Conservation (phyloP, 129 eudicot species). For the Flaveria ramosissima region DNA sequence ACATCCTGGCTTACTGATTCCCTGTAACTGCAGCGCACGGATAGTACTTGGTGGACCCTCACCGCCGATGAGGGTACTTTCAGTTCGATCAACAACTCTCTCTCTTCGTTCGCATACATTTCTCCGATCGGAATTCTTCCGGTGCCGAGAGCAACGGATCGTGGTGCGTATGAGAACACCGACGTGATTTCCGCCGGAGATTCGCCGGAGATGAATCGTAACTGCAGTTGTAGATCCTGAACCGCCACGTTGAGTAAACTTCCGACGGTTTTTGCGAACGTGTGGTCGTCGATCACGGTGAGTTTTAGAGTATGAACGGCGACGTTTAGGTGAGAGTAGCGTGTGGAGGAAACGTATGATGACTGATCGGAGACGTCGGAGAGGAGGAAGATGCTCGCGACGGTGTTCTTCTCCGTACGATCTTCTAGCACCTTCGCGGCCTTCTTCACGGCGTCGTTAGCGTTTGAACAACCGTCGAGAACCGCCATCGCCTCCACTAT, state of each 20-base stretch:
- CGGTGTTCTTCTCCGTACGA: slow-evolving; percentile 65
- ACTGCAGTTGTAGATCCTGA: slow-evolving; percentile 56
- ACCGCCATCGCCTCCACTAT: slow-evolving; percentile 68
- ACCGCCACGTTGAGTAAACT: slow-evolving; percentile 51
- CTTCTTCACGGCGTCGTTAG: slow-evolving; percentile 62
- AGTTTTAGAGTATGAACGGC: slow-evolving; percentile 52
- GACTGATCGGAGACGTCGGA: slow-evolving; percentile 45
- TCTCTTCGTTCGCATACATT: slow-evolving; percentile 60
- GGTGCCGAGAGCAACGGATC: slow-evolving; percentile 50
- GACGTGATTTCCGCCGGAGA: slow-evolving; percentile 61
- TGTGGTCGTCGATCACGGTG: slow-evolving; percentile 26
- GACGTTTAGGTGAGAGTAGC: slow-evolving; percentile 48
- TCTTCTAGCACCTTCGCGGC: slow-evolving; percentile 82
- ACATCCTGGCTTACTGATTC: slow-evolving; percentile 72
- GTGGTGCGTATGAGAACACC: slow-evolving; percentile 46
- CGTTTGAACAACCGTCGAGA: slow-evolving; percentile 49
- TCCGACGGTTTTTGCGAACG: slow-evolving; percentile 39
- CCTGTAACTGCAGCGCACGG: slow-evolving; percentile 67
- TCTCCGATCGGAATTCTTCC: slow-evolving; percentile 58
- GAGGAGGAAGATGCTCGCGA: slow-evolving; percentile 56
- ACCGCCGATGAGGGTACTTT: slow-evolving; percentile 62
- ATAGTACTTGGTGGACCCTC: slow-evolving; percentile 65
- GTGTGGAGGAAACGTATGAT: slow-evolving; percentile 48
- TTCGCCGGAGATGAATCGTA: slow-evolving; percentile 56
- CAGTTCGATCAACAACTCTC: slow-evolving; percentile 71